These are phyloP conservation scores for Dunaliella sp. DNA, from an alignment of 139 green algal species.

Conservation along the genomic window DNA sequence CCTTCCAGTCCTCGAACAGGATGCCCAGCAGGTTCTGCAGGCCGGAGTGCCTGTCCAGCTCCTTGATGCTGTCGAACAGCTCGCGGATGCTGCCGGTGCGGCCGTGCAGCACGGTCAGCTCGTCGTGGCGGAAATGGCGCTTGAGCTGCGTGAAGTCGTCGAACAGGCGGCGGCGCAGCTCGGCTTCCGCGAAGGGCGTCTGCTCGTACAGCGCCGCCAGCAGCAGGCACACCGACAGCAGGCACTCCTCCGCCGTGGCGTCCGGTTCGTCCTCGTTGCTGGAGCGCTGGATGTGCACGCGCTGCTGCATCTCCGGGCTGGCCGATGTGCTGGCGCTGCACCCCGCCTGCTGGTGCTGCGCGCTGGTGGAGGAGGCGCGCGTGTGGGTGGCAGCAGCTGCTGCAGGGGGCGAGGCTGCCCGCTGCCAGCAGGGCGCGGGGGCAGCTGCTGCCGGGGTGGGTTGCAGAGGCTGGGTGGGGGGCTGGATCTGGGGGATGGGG, in stretches of 20 bases:
- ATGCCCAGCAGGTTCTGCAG: constrained; percentile 23
- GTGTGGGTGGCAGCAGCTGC: neutral
- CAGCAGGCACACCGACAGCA: constrained; percentile 25
- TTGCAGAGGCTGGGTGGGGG: too few species aligned
- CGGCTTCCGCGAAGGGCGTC: constrained; percentile 2
- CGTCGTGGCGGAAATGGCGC: constrained; percentile 19
- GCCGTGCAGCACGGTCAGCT: constrained; percentile 18
- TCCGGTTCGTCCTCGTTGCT: constrained; percentile 15
- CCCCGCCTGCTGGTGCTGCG: neutral
- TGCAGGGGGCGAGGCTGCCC: neutral
- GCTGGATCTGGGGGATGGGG: neutral
- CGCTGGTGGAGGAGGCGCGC: neutral
- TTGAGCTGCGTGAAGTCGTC: constrained; percentile 30
- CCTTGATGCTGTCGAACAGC: constrained; percentile 6
- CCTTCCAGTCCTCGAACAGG: constrained; percentile 34
- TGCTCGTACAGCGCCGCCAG: constrained; percentile 19
- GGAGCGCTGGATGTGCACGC: constrained; percentile 3
- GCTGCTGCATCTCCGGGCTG: neutral
- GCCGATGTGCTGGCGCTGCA: neutral
- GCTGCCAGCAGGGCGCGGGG: neutral
- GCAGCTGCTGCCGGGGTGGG: too few species aligned
- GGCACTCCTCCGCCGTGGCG: constrained; percentile 5
- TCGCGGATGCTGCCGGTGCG: neutral
- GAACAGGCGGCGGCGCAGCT: neutral
- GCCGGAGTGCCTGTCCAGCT: neutral